Conservation (phyloP, 139 green algal genomes). For the Diplosphaera chodatii region DNA sequence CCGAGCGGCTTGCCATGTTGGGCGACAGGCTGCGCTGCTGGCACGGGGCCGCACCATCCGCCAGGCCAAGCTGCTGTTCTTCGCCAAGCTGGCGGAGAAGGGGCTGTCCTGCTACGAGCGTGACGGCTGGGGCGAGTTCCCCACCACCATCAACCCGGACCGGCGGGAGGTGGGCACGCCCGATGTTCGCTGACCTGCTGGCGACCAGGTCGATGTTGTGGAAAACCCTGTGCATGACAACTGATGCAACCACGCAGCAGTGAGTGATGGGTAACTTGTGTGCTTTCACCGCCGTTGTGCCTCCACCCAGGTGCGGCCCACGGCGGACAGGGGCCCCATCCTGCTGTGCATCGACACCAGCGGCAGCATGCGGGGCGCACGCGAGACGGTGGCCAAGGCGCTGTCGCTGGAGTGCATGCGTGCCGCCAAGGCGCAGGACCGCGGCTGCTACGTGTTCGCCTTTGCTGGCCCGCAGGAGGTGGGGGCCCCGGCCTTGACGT, state of each 20-base stretch:
- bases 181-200: no score
- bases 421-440: slow-evolving; percentile 59
- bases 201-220: no score
- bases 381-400: slow-evolving; percentile 84
- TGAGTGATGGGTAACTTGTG: no score
- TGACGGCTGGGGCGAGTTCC: slow-evolving; percentile 81
- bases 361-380: slow-evolving; percentile 57
- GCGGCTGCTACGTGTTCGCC: slow-evolving; percentile 81
- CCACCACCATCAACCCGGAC: slow-evolving; percentile 25
- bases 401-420: slow-evolving; percentile 71
- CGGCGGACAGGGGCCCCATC: slow-evolving; percentile 76
- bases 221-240: no score
- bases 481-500: neutral
- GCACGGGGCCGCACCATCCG: slow-evolving; percentile 61
- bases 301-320: slow-evolving; percentile 79
- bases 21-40: slow-evolving; percentile 47
- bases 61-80: slow-evolving; percentile 82
- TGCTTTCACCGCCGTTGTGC: no score
- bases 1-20: no score
- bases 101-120: slow-evolving; percentile 75
- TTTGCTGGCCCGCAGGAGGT: slow-evolving; percentile 72
- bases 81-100: slow-evolving; percentile 75
- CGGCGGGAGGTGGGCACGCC: neutral
- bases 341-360: slow-evolving; percentile 87
- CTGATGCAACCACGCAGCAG: no score